Evolutionary conservation across 495 filamentous ascomycete genomes (phyloP), one percentile per base, ranked within the genome.

Genomic region (Aspergillus avenaceus): DNA sequence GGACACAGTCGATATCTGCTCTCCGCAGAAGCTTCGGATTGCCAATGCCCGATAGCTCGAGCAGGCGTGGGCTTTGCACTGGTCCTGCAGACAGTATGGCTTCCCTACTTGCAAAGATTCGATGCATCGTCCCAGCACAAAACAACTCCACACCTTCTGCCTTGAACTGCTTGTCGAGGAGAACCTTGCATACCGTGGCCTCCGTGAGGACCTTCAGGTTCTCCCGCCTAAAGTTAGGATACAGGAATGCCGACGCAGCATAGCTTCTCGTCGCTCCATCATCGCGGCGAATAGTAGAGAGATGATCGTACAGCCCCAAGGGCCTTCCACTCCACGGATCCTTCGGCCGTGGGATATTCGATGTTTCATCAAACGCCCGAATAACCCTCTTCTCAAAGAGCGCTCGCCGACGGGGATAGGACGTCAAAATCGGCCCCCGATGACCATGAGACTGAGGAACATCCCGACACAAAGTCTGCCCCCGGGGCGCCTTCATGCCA

Each of bases 1-100:
- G 55, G 8, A 69, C 54, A 22, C 70, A 59, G 0, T 62, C 28
- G 12, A 80, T 65, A 0, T 65, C 65, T 7, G 58, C 61, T 0
- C 49, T 54, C 1, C 54, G 43, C 1, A 80, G 68, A 2, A 76
- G 23, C 2, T 47, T 34, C 1, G 41, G 22, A 8, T 50, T 50
- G 2, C 76, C 77, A 11, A 83, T 64, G 0, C 80, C 80, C 0
- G 78, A 81, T 0, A 79, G 55, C 54, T 83, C 75, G 0, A 84
- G 65, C 0, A 82, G 26, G 46, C 79, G 75, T 0, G 79, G 76
- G 4, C 76, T 76, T 28, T 77, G 70, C 16, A 83, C 58, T 5
- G 62, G 60, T 0, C 81, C 81, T 2, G 77, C 77, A 0, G 74
- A 71, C 4, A 84, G 29, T 25, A 84, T 74, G 18, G 83, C 63